Percentiles rank a stretch among this genome's conserved stretches.
phyloP scores from a whole-genome alignment of 1,284 basidiomycete species.

The Athelia sp. region DNA sequence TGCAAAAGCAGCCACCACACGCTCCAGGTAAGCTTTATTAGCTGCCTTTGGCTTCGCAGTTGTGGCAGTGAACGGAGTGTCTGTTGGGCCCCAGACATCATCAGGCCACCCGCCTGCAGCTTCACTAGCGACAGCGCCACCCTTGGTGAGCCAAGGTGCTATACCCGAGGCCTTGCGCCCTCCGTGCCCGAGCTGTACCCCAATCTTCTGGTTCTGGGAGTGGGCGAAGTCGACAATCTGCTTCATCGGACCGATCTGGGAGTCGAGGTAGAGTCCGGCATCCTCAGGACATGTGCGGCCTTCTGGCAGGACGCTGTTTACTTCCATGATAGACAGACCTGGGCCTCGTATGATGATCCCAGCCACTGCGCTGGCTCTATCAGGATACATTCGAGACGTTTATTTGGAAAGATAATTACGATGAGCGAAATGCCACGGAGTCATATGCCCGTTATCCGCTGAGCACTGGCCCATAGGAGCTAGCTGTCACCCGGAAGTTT shows the following conservation, averaged over 20 bases:
- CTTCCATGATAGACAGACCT: conserved; percentile 53
- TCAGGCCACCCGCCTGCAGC: conserved; percentile 70
- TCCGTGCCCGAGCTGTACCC: conserved; percentile 79
- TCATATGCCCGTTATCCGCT: conserved; percentile 46
- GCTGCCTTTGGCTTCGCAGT: conserved; percentile 55
- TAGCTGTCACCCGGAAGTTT: conserved; percentile 22
- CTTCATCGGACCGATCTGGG: conserved; percentile 63
- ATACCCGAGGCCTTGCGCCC: conserved; percentile 66
- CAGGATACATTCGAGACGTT: no score
- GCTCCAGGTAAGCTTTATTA: conserved; percentile 47
- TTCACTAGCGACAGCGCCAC: conserved; percentile 31
- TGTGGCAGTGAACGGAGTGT: conserved; percentile 44
- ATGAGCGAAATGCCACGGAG: conserved; percentile 41
- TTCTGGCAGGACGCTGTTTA: conserved; percentile 58
- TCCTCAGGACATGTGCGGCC: conserved; percentile 46
- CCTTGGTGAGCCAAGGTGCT: conserved; percentile 50
- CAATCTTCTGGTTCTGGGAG: conserved; percentile 64
- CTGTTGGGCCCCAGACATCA: conserved; percentile 51
- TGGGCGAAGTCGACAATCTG: conserved; percentile 76
- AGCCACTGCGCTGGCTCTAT: conserved; percentile 29
- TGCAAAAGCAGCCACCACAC: conserved; percentile 56
- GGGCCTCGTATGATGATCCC: conserved; percentile 46
- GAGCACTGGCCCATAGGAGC: conserved; percentile 66
- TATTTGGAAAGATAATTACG: conserved; percentile 2
- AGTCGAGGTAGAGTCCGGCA: conserved; percentile 70